phyloP scores from a whole-genome alignment of 768 basidiomycete genomes.

The Leccinum fibrillosum region DNA sequence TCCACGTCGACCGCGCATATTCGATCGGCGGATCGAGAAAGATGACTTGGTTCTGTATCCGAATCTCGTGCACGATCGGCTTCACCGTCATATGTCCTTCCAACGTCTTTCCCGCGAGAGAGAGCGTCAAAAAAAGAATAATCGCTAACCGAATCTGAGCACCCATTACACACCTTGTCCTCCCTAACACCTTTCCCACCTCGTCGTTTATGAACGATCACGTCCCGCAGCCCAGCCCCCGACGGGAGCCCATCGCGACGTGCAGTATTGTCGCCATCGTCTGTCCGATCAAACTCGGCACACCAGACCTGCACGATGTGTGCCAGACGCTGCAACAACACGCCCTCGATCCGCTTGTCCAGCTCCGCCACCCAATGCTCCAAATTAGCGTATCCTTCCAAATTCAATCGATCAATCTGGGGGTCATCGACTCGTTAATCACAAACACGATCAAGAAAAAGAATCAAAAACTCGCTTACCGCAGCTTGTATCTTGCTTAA shows the following conservation, averaged over 20 bases:
- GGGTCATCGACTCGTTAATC: background rate
- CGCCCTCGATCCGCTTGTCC: conserved; percentile 77
- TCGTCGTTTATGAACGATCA: background rate
- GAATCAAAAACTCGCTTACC: conserved; percentile 35
- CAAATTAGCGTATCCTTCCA: conserved; percentile 94
- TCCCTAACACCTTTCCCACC: conserved; percentile 68
- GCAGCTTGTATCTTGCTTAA: conserved; percentile 80
- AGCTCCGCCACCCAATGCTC: conserved; percentile 89
- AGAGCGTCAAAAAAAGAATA: background rate
- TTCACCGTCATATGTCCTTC: conserved; percentile 76
- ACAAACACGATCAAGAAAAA: background rate
- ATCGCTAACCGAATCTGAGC: background rate
- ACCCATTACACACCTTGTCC: conserved; percentile 61
- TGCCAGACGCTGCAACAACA: conserved; percentile 69
- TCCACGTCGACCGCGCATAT: conserved; percentile 86
- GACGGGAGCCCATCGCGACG: conserved; percentile 19
- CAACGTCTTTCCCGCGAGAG: conserved; percentile 46
- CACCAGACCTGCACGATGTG: conserved; percentile 88
- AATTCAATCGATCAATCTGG: conserved; percentile 89
- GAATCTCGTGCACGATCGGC: conserved; percentile 91
- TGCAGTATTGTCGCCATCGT: conserved; percentile 73
- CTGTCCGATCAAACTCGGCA: conserved; percentile 73
- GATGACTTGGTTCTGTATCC: conserved; percentile 98
- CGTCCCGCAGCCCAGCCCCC: background rate
- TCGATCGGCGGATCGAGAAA: conserved; percentile 98